phyloP scores from a whole-genome alignment of 192 early-diverging fungal species.

The Mortierella claussenii region DNA sequence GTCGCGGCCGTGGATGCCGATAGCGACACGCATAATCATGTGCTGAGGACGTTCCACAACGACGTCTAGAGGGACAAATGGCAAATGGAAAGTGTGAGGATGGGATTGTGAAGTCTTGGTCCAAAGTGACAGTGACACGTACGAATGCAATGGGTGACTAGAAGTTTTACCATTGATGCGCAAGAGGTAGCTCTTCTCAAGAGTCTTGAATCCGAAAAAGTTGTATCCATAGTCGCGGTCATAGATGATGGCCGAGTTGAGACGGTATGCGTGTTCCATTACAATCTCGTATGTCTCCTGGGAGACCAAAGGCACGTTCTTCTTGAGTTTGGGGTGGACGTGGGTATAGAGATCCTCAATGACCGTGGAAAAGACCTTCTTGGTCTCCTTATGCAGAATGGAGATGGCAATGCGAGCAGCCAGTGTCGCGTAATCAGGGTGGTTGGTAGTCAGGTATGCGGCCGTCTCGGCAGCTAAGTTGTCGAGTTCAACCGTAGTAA shows the following conservation, averaged over 20 bases:
- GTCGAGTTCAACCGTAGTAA: conserved; percentile 96
- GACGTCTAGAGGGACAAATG: conserved; percentile 13
- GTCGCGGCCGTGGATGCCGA: conserved; percentile 96
- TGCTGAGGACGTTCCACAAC: conserved; percentile 96
- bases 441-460: conserved; percentile 87
- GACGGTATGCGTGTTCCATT: conserved; percentile 72
- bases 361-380: conserved; percentile 81
- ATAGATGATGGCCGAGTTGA: conserved; percentile 92
- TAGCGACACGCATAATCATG: conserved; percentile 96
- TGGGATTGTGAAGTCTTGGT: too few species aligned
- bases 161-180: conserved; percentile 72
- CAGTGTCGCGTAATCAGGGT: conserved; percentile 96
- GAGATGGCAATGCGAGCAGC: conserved; percentile 97
- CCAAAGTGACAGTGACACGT: too few species aligned
- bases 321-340: conserved; percentile 85
- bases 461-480: conserved; percentile 97
- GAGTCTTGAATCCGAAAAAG: conserved; percentile 99
- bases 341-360: conserved; percentile 86
- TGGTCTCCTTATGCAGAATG: conserved; percentile 90
- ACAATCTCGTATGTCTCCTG: conserved; percentile 75
- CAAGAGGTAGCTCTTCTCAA: conserved; percentile 93
- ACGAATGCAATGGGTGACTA: too few species aligned
- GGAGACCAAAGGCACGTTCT: conserved; percentile 88
- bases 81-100: too few species aligned
- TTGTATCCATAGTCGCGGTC: conserved; percentile 96